Percentiles rank a stretch among this genome's conserved stretches.
Evolutionary conservation across 2,329 filamentous ascomycete species (phyloP).

Genomic region (Geosmithia flava): DNA sequence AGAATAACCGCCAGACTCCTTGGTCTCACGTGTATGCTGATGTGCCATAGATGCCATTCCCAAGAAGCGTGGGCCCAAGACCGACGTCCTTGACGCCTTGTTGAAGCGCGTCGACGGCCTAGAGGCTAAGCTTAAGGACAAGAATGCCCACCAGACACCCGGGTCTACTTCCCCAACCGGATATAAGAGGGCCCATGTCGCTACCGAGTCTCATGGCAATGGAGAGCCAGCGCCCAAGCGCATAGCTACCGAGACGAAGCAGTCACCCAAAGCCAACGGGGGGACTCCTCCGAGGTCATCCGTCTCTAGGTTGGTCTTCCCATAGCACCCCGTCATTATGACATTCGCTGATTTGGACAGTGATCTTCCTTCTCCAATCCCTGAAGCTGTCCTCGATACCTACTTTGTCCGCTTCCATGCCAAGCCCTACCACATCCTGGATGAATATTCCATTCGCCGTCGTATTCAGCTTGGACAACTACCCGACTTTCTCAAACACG

Average conservation of each 20-base stretch:
- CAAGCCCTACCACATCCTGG: conserved; percentile 71
- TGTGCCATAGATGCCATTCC: conserved; percentile 60
- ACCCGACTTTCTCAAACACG: conserved; percentile 37
- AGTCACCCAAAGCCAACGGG: conserved; percentile 2
- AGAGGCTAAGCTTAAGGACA: conserved; percentile 66
- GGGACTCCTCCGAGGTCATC: conserved; percentile 10
- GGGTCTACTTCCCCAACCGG: conserved; percentile 6
- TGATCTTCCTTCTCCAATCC: conserved; percentile 31
- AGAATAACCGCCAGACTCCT: conserved; percentile 8
- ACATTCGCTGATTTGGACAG: conserved; percentile 13
- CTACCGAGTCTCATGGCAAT: conserved; percentile 8
- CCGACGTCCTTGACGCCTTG: conserved; percentile 74
- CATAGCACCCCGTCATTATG: not conserved
- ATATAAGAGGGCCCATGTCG: not conserved
- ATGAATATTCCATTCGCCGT: conserved; percentile 64
- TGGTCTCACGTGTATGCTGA: not conserved
- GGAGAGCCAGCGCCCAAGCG: conserved; percentile 28
- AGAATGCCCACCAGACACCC: conserved; percentile 30
- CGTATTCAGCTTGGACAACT: conserved; percentile 57
- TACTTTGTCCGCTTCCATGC: conserved; percentile 73
- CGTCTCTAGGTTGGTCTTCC: not conserved
- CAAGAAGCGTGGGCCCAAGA: conserved; percentile 84
- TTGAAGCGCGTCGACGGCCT: conserved; percentile 77
- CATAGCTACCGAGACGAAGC: conserved; percentile 16
- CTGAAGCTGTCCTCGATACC: conserved; percentile 57